Evolutionary conservation across 768 basidiomycete genomes (phyloP), one percentile per base, ranked within the genome.

Genomic region (Leccinellum rugosiceps): DNA sequence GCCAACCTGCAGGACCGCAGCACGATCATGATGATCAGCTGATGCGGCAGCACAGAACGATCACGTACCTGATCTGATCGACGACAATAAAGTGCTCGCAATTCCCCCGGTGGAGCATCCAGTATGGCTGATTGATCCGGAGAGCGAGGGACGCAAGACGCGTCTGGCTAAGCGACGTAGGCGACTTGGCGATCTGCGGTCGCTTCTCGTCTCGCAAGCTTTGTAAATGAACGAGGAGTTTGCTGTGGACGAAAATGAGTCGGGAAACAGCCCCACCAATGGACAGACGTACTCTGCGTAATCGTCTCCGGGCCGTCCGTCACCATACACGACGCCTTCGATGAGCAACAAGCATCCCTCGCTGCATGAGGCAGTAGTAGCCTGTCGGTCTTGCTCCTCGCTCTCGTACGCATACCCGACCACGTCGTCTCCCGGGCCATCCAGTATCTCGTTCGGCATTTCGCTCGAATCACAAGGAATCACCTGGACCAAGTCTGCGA

Each of bases 81-180:
- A 93, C 60, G 21, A 87, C 80, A 21, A 92, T 62, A 67, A 86
- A 89, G 65, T 94, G 92, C 63, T 92, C 90, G 65, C 92, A 94
- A 63, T 83, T 87, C 32, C 91, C 92, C 53, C 81, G 80, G 65
- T 94, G 92, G 17, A 92, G 74, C 54, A 93, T 74, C 84, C 88
- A 91, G 62, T 94, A 93, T 1, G 92, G 92, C 64, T 87, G 79
- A 62, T 89, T 81, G 35, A 90, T 69, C 31, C 85, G 80, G 21
- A 92, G 69, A 4, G 76, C 72, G 23, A 93, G 78, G 1, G 83
- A 79, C 1, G 75, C 70, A 41, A 92, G 73, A 9, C 67, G 54
- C 8, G 82, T 83, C 53, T 83, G 76, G 53, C 74, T 65, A 65
- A 86, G 75, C 4, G 79, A 64, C 9, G 71, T 75, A 4, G 74